These are phyloP conservation scores for Thozetella sp. DNA, from an alignment of 495 filamentous ascomycete species.

Conservation along the genomic window DNA sequence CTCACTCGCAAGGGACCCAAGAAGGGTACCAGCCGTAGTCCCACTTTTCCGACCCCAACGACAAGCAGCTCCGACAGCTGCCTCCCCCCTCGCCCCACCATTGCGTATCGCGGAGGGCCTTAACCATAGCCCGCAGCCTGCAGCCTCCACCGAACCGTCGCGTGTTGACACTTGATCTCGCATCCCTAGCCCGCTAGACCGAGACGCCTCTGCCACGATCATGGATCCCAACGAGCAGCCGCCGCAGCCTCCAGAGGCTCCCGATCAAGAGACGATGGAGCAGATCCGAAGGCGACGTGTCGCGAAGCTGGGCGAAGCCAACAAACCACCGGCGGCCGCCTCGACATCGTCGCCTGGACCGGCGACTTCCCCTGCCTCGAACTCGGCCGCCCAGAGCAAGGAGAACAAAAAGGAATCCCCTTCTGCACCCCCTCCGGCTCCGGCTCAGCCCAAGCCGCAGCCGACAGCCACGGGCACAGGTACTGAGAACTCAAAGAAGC, in stretches of 20 bases:
- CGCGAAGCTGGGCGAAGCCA: constrained; percentile 36
- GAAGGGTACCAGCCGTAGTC: too few species aligned
- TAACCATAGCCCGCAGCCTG: background rate
- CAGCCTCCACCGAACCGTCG: background rate
- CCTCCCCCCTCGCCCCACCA: background rate
- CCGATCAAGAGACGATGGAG: constrained; percentile 31
- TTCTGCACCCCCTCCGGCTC: too few species aligned
- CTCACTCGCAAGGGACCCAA: too few species aligned
- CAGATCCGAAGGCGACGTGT: constrained; percentile 43
- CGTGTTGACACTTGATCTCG: background rate
- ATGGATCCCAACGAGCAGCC: constrained; percentile 31
- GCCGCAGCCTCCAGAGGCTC: constrained; percentile 24
- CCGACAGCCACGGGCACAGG: constrained; percentile 2
- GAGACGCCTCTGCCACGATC: background rate
- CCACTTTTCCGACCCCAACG: background rate
- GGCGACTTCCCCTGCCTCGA: constrained; percentile 3
- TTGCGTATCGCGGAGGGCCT: background rate
- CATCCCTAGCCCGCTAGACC: background rate
- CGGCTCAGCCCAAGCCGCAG: constrained; percentile 4
- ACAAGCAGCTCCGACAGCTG: too few species aligned
- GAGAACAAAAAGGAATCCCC: constrained; percentile 3
- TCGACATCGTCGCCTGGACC: constrained; percentile 3
- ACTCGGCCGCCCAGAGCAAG: constrained; percentile 4
- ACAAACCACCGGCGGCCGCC: constrained; percentile 6
- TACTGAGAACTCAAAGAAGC: constrained; percentile 2